Base-by-base conservation (phyloP, 2,329 filamentous ascomycete genomes). In the Exophiala viscosa region DNA sequence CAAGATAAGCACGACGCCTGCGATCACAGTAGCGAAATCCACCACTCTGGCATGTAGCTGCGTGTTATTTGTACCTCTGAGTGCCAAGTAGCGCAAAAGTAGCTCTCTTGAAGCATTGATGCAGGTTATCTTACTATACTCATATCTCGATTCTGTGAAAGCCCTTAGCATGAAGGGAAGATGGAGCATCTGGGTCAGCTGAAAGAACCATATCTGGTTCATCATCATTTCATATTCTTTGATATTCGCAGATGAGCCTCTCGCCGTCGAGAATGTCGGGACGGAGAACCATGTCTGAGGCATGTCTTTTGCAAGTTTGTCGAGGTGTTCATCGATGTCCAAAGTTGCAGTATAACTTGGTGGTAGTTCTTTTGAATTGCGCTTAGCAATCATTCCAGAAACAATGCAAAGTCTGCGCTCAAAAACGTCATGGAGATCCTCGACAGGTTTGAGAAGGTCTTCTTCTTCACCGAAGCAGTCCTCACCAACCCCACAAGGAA, bases 91-190 rank as follows among this genome's bases (percentile, higher is more conserved):
- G 0, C 75, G 73, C 2, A 60, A 64, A 7, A 83, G 67, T 10
- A 81, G 69, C 46, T 75, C 75, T 2, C 80, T 75, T 43, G 76
- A 78, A 3, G 78, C 73, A 6, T 71, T 70, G 45, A 80, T 64
- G 52, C 76, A 77, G 2, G 71, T 73, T 10, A 70, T 70, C 50
- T 74, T 79, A 59, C 74, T 79, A 59, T 78, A 75, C 15, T 77
- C 73, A 49, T 74, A 73, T 10, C 70, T 69, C 5, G 46, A 45
- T 14, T 68, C 65, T 3, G 52, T 48, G 2, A 65, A 62, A 6
- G 66, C 52, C 32, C 69, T 71, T 11, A 81, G 69, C 65, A 82
- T 76, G 54, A 77, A 81, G 0, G 80, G 80, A 1, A 82, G 69
- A 51, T 83, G 79, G 0, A 82, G 69, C 5, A 78, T 69, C 35